Percentiles rank a stretch among this genome's conserved stretches.
phyloP scores from a whole-genome alignment of 371 early-diverging fungal species.

The Mortierella sp. region DNA sequence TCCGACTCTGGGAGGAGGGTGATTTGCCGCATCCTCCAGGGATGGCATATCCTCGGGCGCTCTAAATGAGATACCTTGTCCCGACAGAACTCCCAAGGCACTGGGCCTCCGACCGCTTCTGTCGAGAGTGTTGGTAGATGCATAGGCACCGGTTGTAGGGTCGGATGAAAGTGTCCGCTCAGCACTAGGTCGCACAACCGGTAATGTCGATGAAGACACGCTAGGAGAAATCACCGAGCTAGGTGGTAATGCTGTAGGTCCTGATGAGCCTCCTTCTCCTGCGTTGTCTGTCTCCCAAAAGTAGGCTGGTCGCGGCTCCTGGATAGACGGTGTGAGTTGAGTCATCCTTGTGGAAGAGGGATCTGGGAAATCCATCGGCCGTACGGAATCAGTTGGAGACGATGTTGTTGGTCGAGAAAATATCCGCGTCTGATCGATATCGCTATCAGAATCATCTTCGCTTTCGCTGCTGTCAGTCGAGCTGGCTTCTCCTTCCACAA shows the following conservation, averaged over 20 bases:
- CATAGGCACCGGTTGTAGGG: conserved; percentile 26
- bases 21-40: neutral
- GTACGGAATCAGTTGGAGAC: neutral
- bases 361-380: conserved; percentile 7
- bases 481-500: conserved; percentile 49
- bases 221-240: neutral
- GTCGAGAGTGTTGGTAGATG: conserved; percentile 29
- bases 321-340: neutral
- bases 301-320: conserved; percentile 11
- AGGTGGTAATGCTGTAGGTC: neutral
- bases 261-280: conserved; percentile 12
- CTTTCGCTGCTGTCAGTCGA: conserved; percentile 23
- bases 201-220: neutral
- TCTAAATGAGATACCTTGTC: conserved; percentile 23
- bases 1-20: conserved; percentile 8
- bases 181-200: conserved; percentile 7
- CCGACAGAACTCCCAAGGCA: neutral
- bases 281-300: conserved; percentile 27
- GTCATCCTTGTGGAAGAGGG: neutral
- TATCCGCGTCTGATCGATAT: conserved; percentile 1
- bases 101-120: conserved; percentile 27
- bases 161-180: conserved; percentile 38
- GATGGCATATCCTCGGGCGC: conserved; percentile 26
- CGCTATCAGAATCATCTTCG: conserved; percentile 10
- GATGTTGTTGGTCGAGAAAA: neutral